These are phyloP conservation scores for Fusarium musae DNA, from an alignment of 2,329 filamentous ascomycete genomes.

Conservation along the genomic window DNA sequence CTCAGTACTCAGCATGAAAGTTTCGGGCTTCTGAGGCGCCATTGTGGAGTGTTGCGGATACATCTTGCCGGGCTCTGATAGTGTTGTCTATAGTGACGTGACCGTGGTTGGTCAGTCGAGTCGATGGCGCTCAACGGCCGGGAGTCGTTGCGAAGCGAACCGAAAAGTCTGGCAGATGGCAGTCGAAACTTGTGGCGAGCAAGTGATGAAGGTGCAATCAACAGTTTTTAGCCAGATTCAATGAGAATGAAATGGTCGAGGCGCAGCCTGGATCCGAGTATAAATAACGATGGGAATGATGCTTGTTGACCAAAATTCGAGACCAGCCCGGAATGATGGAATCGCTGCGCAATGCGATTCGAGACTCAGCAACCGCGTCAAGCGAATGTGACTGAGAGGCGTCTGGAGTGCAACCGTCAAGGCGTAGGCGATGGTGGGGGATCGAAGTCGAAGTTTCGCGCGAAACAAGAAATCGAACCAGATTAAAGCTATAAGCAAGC, in stretches of 20 bases:
- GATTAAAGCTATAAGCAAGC: conserved; percentile 59
- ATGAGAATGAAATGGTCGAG: conserved; percentile 41
- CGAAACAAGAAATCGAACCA: conserved; percentile 46
- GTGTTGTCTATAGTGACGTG: conserved; percentile 43
- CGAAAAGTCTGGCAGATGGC: conserved; percentile 29
- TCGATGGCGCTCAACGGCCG: conserved; percentile 33
- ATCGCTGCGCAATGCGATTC: conserved; percentile 45
- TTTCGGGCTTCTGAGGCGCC: conserved; percentile 97
- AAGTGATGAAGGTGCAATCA: conserved; percentile 9
- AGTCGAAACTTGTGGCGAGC: conserved; percentile 5
- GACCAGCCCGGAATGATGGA: conserved; percentile 59
- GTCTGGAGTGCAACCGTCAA: conserved; percentile 54
- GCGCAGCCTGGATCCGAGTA: conserved; percentile 49
- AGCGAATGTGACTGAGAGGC: conserved; percentile 54
- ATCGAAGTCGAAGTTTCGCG: conserved; percentile 47
- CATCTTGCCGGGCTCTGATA: conserved; percentile 62
- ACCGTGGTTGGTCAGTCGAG: conserved; percentile 42
- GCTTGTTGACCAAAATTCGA: conserved; percentile 52
- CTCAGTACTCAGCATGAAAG: conserved; percentile 97
- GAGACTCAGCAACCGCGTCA: conserved; percentile 57
- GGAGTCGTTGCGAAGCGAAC: conserved; percentile 19
- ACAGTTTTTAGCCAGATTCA: conserved; percentile 16
- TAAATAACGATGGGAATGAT: conserved; percentile 42
- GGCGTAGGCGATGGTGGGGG: conserved; percentile 47
- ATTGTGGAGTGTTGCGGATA: conserved; percentile 87